Evolutionary conservation across 495 filamentous ascomycete genomes (phyloP).

Genomic region (Xylaria flabelliformis): DNA sequence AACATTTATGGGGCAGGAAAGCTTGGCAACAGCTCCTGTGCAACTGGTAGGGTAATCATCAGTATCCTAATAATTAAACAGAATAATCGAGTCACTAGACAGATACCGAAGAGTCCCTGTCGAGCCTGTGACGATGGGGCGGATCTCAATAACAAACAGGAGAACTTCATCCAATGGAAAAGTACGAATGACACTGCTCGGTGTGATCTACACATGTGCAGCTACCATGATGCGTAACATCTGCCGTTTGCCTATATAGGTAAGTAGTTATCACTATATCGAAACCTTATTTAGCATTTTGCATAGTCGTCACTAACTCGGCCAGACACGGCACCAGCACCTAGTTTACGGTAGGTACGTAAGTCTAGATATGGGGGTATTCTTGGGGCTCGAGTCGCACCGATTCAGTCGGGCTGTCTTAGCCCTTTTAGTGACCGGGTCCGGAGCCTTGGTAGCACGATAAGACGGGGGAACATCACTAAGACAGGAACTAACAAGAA

Average conservation of each 20-base stretch:
- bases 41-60: background rate
- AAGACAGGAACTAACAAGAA: background rate
- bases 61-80: background rate
- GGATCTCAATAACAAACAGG: background rate
- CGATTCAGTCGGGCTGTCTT: background rate
- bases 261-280: background rate
- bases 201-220: background rate
- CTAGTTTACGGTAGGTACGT: background rate
- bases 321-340: background rate
- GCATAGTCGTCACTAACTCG: background rate
- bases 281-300: background rate
- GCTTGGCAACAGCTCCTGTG: background rate
- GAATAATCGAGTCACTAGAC: background rate
- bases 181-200: background rate
- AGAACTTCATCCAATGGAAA: background rate
- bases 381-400: background rate
- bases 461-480: constrained; percentile 15
- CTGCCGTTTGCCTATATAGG: background rate
- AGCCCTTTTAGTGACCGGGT: constrained; percentile 2
- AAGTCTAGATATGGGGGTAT: background rate
- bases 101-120: background rate
- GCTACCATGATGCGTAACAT: background rate
- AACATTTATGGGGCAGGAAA: background rate
- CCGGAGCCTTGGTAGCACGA: constrained; percentile 19
- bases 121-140: background rate